phyloP scores from a whole-genome alignment of 2,329 filamentous ascomycete genomes.

The Cladosporium colombiae region DNA sequence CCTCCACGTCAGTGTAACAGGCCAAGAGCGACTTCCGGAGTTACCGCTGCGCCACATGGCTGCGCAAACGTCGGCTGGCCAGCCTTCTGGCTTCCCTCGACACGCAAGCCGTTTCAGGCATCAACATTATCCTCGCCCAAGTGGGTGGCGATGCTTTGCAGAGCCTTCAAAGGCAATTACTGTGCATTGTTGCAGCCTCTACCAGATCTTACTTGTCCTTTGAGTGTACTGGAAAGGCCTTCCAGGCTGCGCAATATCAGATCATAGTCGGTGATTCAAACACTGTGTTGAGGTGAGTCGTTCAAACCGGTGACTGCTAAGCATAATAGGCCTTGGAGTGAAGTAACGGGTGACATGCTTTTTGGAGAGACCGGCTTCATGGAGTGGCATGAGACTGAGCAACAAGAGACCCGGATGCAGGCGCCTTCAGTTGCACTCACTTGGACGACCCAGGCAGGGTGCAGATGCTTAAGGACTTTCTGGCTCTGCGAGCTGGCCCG shows the following conservation, averaged over 20 bases:
- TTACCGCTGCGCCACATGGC: constrained; percentile 10
- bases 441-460: neutral
- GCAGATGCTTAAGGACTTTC: neutral
- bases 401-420: too few relatives aligned
- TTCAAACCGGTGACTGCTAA: neutral
- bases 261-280: neutral
- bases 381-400: too few relatives aligned
- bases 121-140: constrained; percentile 5
- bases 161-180: neutral
- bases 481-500: neutral
- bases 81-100: neutral
- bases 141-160: constrained; percentile 1
- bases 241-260: neutral
- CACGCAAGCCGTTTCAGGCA: constrained; percentile 20
- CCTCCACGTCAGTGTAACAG: constrained; percentile 16
- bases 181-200: neutral
- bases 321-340: neutral
- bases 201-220: neutral
- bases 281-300: too few relatives aligned
- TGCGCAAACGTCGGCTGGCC: neutral
- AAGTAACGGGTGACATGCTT: neutral
- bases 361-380: too few relatives aligned
- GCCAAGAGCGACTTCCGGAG: constrained; percentile 9
- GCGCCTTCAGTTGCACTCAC: neutral
- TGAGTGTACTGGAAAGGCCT: too few relatives aligned